A percentile compares a stretch with the other conserved stretches of the same genome.
Conservation (phyloP, 805 yeast genomes). For the Lipomyces yamanashiensis region DNA sequence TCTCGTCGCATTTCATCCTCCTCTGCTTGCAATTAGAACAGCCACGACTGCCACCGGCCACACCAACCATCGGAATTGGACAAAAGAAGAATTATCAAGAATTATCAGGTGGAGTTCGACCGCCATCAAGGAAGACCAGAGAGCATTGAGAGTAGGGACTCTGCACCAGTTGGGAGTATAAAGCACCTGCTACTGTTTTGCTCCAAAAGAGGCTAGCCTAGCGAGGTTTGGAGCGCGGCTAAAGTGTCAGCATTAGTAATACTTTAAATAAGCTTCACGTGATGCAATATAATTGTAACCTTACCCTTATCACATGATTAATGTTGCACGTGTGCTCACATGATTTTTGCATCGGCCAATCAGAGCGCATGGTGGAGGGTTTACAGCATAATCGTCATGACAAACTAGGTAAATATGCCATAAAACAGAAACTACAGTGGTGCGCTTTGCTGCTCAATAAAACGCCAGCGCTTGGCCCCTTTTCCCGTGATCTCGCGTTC, state of each 20-base stretch:
- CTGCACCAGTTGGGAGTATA: too few relatives aligned
- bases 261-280: too few relatives aligned
- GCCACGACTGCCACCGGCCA: constrained; percentile 10
- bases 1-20: constrained; percentile 2
- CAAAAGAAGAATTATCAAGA: neutral
- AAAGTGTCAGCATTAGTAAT: too few relatives aligned
- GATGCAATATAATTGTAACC: neutral
- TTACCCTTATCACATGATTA: constrained; percentile 9
- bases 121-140: neutral
- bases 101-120: neutral
- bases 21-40: constrained; percentile 2
- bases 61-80: constrained; percentile 1
- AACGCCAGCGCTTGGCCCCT: constrained; percentile 14
- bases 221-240: neutral
- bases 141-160: neutral
- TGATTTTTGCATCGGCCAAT: constrained; percentile 10
- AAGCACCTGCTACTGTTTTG: too few relatives aligned
- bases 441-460: constrained; percentile 4
- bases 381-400: neutral
- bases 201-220: neutral
- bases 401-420: neutral
- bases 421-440: neutral
- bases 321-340: constrained; percentile 15
- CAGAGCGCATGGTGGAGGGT: neutral
- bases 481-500: constrained; percentile 32